phyloP scores from a whole-genome alignment of 768 basidiomycete genomes.

The Auricularia cornea region DNA sequence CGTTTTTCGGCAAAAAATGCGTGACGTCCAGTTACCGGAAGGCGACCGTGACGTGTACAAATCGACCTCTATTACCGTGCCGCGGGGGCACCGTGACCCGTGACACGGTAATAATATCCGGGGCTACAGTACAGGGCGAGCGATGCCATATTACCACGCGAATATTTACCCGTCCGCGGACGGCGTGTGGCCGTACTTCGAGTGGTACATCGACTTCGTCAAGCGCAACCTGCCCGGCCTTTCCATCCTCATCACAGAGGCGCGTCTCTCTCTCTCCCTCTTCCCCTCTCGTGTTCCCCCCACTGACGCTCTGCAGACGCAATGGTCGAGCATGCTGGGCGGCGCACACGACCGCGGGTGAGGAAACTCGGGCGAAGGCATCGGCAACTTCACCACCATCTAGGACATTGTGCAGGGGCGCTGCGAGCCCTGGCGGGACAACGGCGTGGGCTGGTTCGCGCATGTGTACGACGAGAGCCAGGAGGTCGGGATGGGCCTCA shows the following conservation, averaged over 20 bases:
- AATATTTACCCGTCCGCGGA: conserved; percentile 5
- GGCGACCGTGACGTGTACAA: too few relatives aligned
- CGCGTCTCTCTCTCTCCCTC: neutral
- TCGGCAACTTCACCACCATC: conserved; percentile 7
- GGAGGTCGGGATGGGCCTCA: conserved; percentile 7
- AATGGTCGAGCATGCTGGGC: too few relatives aligned
- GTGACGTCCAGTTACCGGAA: too few relatives aligned
- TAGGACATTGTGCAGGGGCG: conserved; percentile 5
- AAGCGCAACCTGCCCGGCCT: conserved; percentile 4
- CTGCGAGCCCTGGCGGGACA: conserved; percentile 3
- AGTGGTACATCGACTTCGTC: conserved; percentile 6
- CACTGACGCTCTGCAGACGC: too few relatives aligned
- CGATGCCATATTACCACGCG: conserved; percentile 10
- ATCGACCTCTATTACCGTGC: too few relatives aligned
- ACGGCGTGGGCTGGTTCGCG: conserved; percentile 8
- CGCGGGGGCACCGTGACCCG: too few relatives aligned
- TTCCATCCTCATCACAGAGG: conserved; percentile 7
- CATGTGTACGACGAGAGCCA: conserved; percentile 9
- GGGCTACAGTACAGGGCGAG: too few relatives aligned
- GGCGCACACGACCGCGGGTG: conserved; percentile 4
- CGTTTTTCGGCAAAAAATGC: too few relatives aligned
- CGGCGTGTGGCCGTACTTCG: conserved; percentile 8
- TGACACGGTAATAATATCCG: too few relatives aligned
- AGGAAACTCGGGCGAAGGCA: conserved; percentile 6
- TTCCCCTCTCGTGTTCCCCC: too few relatives aligned